Percentiles rank a stretch among this genome's conserved stretches.
phyloP scores from a whole-genome alignment of 129 eudicot genomes.

The Ambrosia trifida region DNA sequence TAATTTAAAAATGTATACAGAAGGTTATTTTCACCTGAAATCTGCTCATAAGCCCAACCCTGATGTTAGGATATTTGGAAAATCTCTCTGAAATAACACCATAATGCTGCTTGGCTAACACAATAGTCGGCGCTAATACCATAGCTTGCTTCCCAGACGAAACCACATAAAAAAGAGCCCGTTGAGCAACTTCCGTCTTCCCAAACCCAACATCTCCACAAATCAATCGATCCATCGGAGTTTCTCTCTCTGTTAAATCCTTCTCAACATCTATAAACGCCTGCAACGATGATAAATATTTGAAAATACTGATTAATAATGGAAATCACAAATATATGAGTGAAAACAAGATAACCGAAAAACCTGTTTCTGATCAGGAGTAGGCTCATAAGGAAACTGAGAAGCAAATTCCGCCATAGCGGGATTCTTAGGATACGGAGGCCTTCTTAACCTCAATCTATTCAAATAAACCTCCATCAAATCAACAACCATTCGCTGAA shows the following conservation, averaged over 20 bases:
- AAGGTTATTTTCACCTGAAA: conserved; percentile 68
- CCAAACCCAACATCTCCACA: conserved; percentile 99
- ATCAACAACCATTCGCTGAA: conserved; percentile 97
- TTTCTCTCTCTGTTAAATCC: conserved; percentile 90
- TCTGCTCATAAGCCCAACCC: conserved; percentile 93
- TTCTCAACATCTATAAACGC: conserved; percentile 88
- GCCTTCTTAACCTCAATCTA: conserved; percentile 77
- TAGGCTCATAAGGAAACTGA: conserved; percentile 77
- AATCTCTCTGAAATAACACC: conserved; percentile 83
- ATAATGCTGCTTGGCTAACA: conserved; percentile 89
- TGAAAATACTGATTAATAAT: too few species aligned
- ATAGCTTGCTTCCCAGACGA: conserved; percentile 94
- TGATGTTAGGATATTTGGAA: conserved; percentile 64
- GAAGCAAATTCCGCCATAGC: conserved; percentile 73
- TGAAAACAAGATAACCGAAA: not conserved
- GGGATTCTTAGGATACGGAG: conserved; percentile 70
- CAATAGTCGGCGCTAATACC: conserved; percentile 96
- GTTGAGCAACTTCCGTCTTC: conserved; percentile 93
- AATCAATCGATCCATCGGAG: conserved; percentile 91
- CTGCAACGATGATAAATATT: conserved; percentile 31
- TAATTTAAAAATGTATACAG: conserved; percentile 5
- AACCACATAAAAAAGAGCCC: conserved; percentile 86
- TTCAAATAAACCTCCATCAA: conserved; percentile 92
- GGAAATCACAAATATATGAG: too few species aligned
- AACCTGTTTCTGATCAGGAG: conserved; percentile 89